A percentile compares a stretch with the other conserved stretches of the same genome.
phyloP scores from a whole-genome alignment of 441 rosid species.

The Melastoma candidum region DNA sequence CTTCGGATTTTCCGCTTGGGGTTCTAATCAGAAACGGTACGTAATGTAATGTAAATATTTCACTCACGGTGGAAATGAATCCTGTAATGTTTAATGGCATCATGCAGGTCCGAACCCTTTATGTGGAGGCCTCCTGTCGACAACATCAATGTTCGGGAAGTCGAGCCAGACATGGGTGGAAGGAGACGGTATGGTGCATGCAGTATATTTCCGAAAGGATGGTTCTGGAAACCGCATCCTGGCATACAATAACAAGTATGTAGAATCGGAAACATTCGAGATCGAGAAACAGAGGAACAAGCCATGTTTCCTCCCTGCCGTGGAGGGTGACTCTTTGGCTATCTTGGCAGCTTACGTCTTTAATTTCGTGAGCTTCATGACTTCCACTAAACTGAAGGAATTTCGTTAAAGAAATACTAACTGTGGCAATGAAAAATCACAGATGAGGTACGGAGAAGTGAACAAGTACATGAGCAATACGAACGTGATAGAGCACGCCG shows the following conservation, averaged over 20 bases:
- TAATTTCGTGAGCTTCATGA: background rate
- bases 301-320: background rate
- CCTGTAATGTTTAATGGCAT: background rate
- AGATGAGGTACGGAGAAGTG: slow-evolving; percentile 9
- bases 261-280: slow-evolving; percentile 6
- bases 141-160: slow-evolving; percentile 6
- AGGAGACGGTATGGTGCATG: slow-evolving; percentile 15
- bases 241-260: slow-evolving; percentile 7
- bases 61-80: background rate
- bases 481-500: slow-evolving; percentile 7
- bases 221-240: slow-evolving; percentile 1
- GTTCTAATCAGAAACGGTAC: slow-evolving; percentile 12
- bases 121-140: slow-evolving; percentile 1
- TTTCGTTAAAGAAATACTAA: background rate
- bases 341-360: slow-evolving; percentile 10
- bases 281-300: slow-evolving; percentile 3
- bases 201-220: slow-evolving; percentile 8
- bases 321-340: slow-evolving; percentile 8
- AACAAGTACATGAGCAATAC: slow-evolving; percentile 14
- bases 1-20: slow-evolving; percentile 5
- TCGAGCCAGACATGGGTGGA: slow-evolving; percentile 13
- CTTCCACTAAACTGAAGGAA: background rate
- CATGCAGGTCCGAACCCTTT: slow-evolving; percentile 11
- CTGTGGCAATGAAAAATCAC: background rate
- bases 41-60: background rate